Evolutionary conservation across 805 yeast genomes (phyloP).

Genomic region (Ogataea kodamae): DNA sequence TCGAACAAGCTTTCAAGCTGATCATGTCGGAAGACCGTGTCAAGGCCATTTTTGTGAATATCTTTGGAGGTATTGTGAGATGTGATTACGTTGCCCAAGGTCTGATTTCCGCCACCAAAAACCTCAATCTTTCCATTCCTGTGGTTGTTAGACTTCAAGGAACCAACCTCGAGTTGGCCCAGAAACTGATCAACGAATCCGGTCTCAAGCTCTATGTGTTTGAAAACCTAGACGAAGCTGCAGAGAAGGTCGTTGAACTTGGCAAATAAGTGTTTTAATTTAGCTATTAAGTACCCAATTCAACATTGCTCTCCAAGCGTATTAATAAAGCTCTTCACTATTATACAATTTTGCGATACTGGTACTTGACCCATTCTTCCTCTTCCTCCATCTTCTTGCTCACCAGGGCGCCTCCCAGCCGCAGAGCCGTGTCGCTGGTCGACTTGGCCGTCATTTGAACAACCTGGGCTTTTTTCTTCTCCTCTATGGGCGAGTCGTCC

Average conservation of each 20-base stretch:
- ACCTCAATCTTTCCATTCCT: conserved; percentile 86
- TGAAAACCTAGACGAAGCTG: conserved; percentile 95
- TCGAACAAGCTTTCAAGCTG: conserved; percentile 92
- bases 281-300: too few species aligned
- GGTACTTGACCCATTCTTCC: conserved; percentile 43
- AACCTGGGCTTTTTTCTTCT: conserved; percentile 48
- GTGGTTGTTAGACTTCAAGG: conserved; percentile 99
- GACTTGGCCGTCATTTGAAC: conserved; percentile 76
- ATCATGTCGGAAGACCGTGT: conserved; percentile 87
- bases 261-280: conserved; percentile 19
- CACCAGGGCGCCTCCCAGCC: conserved; percentile 65
- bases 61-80: conserved; percentile 99
- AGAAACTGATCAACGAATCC: conserved; percentile 76
- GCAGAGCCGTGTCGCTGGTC: conserved; percentile 51
- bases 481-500: conserved; percentile 33
- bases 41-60: conserved; percentile 94
- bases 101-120: conserved; percentile 90
- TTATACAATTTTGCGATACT: conserved; percentile 40
- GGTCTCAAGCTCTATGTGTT: conserved; percentile 91
- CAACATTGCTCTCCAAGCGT: too few species aligned
- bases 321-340: conserved; percentile 23
- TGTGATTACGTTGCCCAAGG: conserved; percentile 99
- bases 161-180: conserved; percentile 89
- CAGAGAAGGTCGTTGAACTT: conserved; percentile 86
- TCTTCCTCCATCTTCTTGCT: conserved; percentile 64